phyloP scores from a whole-genome alignment of 805 yeast species.

The Saccharomycopsis olivae region DNA sequence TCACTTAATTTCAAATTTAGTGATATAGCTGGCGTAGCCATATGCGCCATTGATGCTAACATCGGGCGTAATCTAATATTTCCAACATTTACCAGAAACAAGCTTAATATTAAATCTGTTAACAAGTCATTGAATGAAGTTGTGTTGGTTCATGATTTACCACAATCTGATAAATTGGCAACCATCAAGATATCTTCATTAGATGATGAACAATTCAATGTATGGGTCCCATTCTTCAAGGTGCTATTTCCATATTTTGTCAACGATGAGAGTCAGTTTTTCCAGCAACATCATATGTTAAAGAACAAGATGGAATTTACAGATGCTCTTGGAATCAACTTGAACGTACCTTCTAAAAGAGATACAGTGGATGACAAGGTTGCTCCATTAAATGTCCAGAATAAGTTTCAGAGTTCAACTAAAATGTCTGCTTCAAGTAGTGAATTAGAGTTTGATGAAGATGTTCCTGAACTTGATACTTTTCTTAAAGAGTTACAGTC shows the following conservation, averaged over 20 bases:
- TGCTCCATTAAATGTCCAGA: not conserved
- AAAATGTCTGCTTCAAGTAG: not conserved
- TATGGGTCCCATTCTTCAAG: slow-evolving; percentile 15
- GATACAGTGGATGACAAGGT: not conserved
- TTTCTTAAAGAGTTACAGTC: slow-evolving; percentile 22
- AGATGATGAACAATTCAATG: slow-evolving; percentile 14
- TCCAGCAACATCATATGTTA: slow-evolving; percentile 67
- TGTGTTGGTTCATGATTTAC: slow-evolving; percentile 1
- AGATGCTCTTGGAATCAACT: slow-evolving; percentile 15
- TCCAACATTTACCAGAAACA: slow-evolving; percentile 25
- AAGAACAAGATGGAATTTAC: slow-evolving; percentile 4
- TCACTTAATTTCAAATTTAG: slow-evolving; percentile 10
- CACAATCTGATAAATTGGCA: not conserved
- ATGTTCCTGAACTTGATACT: slow-evolving; percentile 15
- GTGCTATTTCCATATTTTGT: slow-evolving; percentile 28
- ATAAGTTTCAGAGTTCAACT: not conserved
- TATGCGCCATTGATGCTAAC: slow-evolving; percentile 24
- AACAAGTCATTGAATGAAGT: slow-evolving; percentile 14
- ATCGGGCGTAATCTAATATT: slow-evolving; percentile 25
- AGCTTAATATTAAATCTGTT: slow-evolving; percentile 20
- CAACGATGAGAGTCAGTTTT: slow-evolving; percentile 63
- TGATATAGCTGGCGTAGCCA: slow-evolving; percentile 19
- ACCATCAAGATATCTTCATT: slow-evolving; percentile 11
- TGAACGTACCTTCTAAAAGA: not conserved
- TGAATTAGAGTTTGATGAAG: not conserved